Percentiles rank a stretch among this genome's conserved stretches.
These are phyloP conservation scores for Penicillium sp. DNA, from an alignment of 2,329 filamentous ascomycete species.

Conservation along the genomic window DNA sequence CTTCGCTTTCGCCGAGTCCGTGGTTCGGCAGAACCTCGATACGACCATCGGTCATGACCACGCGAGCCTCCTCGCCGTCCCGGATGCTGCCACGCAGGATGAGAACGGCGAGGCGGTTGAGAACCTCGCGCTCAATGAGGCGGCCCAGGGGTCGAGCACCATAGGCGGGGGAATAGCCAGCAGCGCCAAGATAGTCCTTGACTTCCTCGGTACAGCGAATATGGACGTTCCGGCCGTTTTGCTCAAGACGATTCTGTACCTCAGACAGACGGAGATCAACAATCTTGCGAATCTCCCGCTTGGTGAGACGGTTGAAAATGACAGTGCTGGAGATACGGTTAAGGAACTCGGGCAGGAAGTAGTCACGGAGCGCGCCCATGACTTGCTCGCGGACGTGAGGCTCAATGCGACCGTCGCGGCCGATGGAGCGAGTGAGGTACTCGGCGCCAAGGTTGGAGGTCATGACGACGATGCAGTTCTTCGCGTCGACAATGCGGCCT, in stretches of 20 bases:
- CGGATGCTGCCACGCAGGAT: conserved; percentile 82
- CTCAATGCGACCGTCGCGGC: conserved; percentile 82
- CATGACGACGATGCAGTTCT: conserved; percentile 99
- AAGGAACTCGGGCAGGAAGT: conserved; percentile 97
- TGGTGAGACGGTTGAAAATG: conserved; percentile 97
- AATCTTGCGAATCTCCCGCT: conserved; percentile 87
- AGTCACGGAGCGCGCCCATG: conserved; percentile 86
- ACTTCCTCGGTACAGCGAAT: conserved; percentile 83
- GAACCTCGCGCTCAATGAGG: conserved; percentile 94
- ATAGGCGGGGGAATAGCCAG: conserved; percentile 94
- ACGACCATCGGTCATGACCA: conserved; percentile 77
- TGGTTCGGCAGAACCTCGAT: conserved; percentile 85
- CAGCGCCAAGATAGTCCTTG: conserved; percentile 87
- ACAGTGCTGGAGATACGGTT: conserved; percentile 96
- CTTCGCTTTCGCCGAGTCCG: conserved; percentile 51
- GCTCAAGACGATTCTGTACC: conserved; percentile 85
- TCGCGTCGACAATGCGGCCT: conserved; percentile 89
- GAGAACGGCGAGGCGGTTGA: conserved; percentile 89
- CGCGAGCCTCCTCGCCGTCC: conserved; percentile 80
- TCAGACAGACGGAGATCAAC: conserved; percentile 86
- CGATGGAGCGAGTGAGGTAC: conserved; percentile 78
- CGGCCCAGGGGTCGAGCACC: conserved; percentile 85
- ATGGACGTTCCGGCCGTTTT: conserved; percentile 81
- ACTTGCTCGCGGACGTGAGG: conserved; percentile 83
- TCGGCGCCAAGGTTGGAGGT: conserved; percentile 97